Percentiles rank a stretch among this genome's conserved stretches.
phyloP scores from a whole-genome alignment of 2,329 filamentous ascomycete species.

The Paecilomyces dactylethromorphus region DNA sequence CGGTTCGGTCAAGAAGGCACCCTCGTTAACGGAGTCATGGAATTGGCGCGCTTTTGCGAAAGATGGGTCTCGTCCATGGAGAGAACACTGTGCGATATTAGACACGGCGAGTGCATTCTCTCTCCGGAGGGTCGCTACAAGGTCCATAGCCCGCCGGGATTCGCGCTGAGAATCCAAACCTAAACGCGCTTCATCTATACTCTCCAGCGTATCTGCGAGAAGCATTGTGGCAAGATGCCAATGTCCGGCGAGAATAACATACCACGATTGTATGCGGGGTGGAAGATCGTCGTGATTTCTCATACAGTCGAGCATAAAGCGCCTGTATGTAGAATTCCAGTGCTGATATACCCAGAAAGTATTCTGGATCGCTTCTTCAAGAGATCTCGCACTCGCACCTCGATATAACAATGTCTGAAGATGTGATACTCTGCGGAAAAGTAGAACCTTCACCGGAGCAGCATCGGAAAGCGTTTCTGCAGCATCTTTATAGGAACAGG shows the following conservation, averaged over 20 bases:
- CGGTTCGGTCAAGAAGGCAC: conserved; percentile 52
- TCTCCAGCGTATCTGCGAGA: conserved; percentile 48
- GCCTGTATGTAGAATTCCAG: conserved; percentile 48
- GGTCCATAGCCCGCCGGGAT: conserved; percentile 19
- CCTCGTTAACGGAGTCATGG: conserved; percentile 49
- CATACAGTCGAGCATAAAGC: conserved; percentile 48
- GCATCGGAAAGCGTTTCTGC: conserved; percentile 45
- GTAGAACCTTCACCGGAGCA: conserved; percentile 53
- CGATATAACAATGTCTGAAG: conserved; percentile 48
- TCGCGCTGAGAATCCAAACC: conserved; percentile 14
- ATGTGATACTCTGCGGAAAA: conserved; percentile 51
- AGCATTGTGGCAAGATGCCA: conserved; percentile 53
- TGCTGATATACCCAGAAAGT: conserved; percentile 48
- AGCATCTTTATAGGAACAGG: conserved; percentile 48
- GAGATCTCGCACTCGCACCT: conserved; percentile 41
- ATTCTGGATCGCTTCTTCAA: conserved; percentile 26
- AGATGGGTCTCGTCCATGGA: conserved; percentile 19
- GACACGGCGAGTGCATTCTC: conserved; percentile 42
- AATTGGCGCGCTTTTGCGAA: conserved; percentile 25
- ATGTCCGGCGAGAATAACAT: conserved; percentile 51
- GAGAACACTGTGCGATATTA: conserved; percentile 44
- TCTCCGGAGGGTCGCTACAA: conserved; percentile 37
- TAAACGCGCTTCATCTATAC: conserved; percentile 37
- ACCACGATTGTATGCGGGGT: conserved; percentile 53
- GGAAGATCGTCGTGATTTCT: conserved; percentile 46